Percentiles rank a stretch among this genome's conserved stretches.
phyloP scores from a whole-genome alignment of 495 filamentous ascomycete species.

The Viridothelium virens region DNA sequence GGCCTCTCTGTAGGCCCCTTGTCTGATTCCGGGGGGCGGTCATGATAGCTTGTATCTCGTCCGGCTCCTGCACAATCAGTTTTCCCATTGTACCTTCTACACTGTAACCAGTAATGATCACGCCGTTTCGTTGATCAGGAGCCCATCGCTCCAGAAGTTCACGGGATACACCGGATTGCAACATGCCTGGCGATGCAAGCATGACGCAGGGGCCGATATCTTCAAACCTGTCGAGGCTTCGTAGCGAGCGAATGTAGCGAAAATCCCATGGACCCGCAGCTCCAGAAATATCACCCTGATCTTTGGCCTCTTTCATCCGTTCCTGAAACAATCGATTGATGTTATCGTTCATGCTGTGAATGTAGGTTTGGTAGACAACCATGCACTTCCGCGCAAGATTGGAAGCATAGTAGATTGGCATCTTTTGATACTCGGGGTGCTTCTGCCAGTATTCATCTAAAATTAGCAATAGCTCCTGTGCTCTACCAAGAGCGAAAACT shows the following conservation, averaged over 20 bases:
- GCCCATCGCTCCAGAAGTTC: slow-evolving; percentile 93
- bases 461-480: slow-evolving; percentile 89
- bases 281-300: slow-evolving; percentile 52
- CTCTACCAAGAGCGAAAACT: slow-evolving; percentile 87
- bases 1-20: slow-evolving; percentile 35
- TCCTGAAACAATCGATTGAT: slow-evolving; percentile 52
- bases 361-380: slow-evolving; percentile 97
- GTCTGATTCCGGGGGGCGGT: slow-evolving; percentile 32
- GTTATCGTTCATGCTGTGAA: slow-evolving; percentile 96
- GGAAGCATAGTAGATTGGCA: slow-evolving; percentile 93
- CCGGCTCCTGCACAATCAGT: slow-evolving; percentile 83
- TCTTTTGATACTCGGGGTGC: slow-evolving; percentile 75
- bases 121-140: slow-evolving; percentile 86
- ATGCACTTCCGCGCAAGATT: slow-evolving; percentile 93
- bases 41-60: slow-evolving; percentile 89
- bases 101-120: slow-evolving; percentile 95
- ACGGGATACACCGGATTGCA: slow-evolving; percentile 88
- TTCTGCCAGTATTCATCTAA: slow-evolving; percentile 93
- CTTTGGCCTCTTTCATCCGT: slow-evolving; percentile 79
- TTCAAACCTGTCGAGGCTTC: slow-evolving; percentile 88
- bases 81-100: slow-evolving; percentile 99
- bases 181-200: slow-evolving; percentile 94
- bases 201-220: slow-evolving; percentile 95
- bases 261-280: slow-evolving; percentile 92
- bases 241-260: slow-evolving; percentile 78